Evolutionary conservation across 805 yeast species (phyloP).

Genomic region (Wickerhamomyces bovis): DNA sequence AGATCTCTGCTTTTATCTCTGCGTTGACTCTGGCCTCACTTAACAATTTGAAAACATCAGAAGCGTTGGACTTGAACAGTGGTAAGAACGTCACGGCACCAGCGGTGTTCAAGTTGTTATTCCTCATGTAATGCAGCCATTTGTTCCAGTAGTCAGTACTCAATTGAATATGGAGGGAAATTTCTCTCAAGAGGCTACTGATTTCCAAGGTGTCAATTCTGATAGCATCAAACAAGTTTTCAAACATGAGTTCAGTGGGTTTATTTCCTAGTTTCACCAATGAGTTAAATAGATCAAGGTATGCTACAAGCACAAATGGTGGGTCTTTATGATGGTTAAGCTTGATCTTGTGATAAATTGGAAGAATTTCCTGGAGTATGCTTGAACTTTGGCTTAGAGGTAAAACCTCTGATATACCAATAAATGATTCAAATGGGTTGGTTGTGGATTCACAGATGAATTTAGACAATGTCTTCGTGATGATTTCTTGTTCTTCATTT

Average conservation of each 20-base stretch:
- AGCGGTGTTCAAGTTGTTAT: conserved; percentile 34
- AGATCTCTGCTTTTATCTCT: conserved; percentile 9
- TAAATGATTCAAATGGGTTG: conserved; percentile 13
- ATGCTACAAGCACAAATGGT: conserved; percentile 18
- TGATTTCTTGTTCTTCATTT: not conserved
- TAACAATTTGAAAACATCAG: conserved; percentile 11
- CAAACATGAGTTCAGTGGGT: conserved; percentile 3
- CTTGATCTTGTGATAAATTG: conserved; percentile 7
- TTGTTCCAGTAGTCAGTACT: conserved; percentile 14
- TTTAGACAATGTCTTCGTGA: not conserved
- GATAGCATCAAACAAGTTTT: conserved; percentile 19
- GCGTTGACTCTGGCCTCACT: conserved; percentile 21
- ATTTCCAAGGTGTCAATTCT: conserved; percentile 15
- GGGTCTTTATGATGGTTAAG: conserved; percentile 21
- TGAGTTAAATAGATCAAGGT: conserved; percentile 19
- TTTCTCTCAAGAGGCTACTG: not conserved
- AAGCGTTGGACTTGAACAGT: conserved; percentile 3
- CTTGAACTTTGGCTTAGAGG: conserved; percentile 5
- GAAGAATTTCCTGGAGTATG: conserved; percentile 1
- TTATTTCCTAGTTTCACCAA: conserved; percentile 3
- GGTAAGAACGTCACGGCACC: conserved; percentile 28
- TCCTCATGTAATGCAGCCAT: conserved; percentile 33
- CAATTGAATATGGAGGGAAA: conserved; percentile 12
- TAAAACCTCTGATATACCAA: conserved; percentile 17
- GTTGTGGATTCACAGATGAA: conserved; percentile 6